A percentile compares a stretch with the other conserved stretches of the same genome.
These are phyloP conservation scores for Nicotiana benthamiana DNA, from an alignment of 257 asterid genomes.

Conservation along the genomic window DNA sequence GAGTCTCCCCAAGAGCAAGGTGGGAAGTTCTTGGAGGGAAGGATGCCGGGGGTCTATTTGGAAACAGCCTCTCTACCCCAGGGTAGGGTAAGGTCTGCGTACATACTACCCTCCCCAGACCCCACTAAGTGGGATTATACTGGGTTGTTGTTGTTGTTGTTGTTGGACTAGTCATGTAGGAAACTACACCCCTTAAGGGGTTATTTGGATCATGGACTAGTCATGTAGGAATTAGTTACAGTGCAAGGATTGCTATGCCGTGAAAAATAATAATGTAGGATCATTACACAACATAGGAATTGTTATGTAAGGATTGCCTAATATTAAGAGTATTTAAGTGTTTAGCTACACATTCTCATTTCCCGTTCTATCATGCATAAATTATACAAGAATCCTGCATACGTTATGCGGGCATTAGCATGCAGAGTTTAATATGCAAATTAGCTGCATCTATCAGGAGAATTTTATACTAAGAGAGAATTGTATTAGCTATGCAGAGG, in stretches of 20 bases:
- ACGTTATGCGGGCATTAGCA: neutral
- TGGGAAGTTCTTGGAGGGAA: too few relatives aligned
- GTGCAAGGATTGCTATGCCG: neutral
- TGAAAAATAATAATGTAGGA: neutral
- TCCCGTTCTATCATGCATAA: neutral
- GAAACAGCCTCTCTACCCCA: too few relatives aligned
- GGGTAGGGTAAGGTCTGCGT: too few relatives aligned
- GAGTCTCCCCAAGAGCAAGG: too few relatives aligned
- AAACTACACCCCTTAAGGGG: too few relatives aligned
- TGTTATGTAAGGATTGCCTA: neutral
- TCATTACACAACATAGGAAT: neutral
- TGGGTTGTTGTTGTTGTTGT: too few relatives aligned
- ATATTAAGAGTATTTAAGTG: neutral
- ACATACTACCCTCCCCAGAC: too few relatives aligned
- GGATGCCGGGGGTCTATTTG: too few relatives aligned
- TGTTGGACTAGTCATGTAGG: too few relatives aligned
- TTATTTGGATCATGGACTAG: neutral
- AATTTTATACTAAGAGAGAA: neutral
- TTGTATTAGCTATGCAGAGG: neutral
- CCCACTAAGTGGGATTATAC: too few relatives aligned
- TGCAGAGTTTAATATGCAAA: neutral
- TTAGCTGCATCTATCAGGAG: neutral
- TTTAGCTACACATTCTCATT: constrained; percentile 1
- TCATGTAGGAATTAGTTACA: neutral
- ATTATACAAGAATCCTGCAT: neutral